A percentile compares a stretch with the other conserved stretches of the same genome.
Conservation (phyloP, 2,329 filamentous ascomycete genomes). For the Phialophora macrospora region DNA sequence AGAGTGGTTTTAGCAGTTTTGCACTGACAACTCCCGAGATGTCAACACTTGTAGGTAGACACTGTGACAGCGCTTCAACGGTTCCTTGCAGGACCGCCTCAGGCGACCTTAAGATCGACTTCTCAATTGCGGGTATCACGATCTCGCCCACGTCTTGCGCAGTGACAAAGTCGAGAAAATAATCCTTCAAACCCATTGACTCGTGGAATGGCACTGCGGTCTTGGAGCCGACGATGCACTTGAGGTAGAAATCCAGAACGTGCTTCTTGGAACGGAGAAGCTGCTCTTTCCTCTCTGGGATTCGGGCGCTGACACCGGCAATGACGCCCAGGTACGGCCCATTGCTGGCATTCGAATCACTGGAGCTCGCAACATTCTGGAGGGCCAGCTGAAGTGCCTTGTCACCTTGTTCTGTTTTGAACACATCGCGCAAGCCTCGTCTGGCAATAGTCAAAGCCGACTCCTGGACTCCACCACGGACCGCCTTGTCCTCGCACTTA, state of each 20-base stretch:
- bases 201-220: slow-evolving; percentile 72
- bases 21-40: slow-evolving; percentile 73
- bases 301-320: slow-evolving; percentile 80
- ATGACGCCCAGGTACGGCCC: slow-evolving; percentile 81
- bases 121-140: slow-evolving; percentile 81
- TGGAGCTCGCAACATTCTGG: slow-evolving; percentile 70
- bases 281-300: slow-evolving; percentile 65
- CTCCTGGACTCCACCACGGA: slow-evolving; percentile 68
- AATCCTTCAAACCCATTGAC: slow-evolving; percentile 74
- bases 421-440: slow-evolving; percentile 75
- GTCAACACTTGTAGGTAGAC: slow-evolving; percentile 73
- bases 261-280: slow-evolving; percentile 70
- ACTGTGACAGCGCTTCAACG: slow-evolving; percentile 71
- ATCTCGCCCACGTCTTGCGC: slow-evolving; percentile 75
- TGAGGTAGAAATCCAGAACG: slow-evolving; percentile 80
- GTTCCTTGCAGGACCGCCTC: slow-evolving; percentile 85
- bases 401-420: slow-evolving; percentile 64
- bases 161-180: slow-evolving; percentile 77
- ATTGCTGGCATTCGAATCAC: slow-evolving; percentile 68
- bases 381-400: slow-evolving; percentile 69
- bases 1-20: slow-evolving; percentile 79
- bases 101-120: slow-evolving; percentile 83
- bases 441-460: slow-evolving; percentile 79
- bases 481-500: slow-evolving; percentile 70
- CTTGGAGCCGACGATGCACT: slow-evolving; percentile 83